phyloP scores from a whole-genome alignment of 163 green algal genomes.

The Scenedesmus sp. region DNA sequence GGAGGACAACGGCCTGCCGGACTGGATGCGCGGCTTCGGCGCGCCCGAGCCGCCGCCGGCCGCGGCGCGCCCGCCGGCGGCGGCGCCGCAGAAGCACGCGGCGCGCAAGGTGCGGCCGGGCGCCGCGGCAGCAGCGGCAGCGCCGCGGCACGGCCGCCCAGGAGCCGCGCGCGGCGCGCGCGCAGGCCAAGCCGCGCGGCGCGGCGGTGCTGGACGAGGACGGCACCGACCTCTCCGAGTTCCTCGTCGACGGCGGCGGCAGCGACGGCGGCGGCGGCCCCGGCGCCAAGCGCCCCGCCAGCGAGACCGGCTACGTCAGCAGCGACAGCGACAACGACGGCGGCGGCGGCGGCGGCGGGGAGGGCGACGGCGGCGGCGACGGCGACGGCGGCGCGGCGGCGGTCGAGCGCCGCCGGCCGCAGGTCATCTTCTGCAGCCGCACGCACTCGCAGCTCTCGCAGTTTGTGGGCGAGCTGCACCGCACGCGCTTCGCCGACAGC shows the following conservation, averaged over 20 bases:
- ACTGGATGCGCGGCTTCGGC: neutral
- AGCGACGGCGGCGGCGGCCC: neutral
- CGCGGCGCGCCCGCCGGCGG: no score
- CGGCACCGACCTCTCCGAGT: slow-evolving; percentile 37
- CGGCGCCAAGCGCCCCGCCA: slow-evolving; percentile 1
- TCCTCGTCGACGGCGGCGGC: no score
- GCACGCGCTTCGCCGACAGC: slow-evolving; percentile 71
- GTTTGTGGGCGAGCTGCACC: slow-evolving; percentile 88
- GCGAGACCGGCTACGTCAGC: slow-evolving; percentile 16
- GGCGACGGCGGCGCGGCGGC: slow-evolving; percentile 45
- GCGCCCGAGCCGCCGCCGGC: neutral
- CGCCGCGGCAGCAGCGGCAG: neutral
- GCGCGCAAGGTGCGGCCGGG: neutral
- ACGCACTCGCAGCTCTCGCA: slow-evolving; percentile 96
- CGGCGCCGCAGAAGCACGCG: no score
- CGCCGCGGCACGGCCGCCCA: no score
- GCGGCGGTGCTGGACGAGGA: slow-evolving; percentile 38
- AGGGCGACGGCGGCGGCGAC: slow-evolving; percentile 35
- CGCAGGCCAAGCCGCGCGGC: slow-evolving; percentile 9
- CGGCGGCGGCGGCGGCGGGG: slow-evolving; percentile 27
- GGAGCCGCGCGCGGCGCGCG: neutral
- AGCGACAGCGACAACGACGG: slow-evolving; percentile 27
- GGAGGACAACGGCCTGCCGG: neutral
- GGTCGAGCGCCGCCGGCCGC: slow-evolving; percentile 39
- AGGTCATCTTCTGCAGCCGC: slow-evolving; percentile 94